Evolutionary conservation across 164 flowering plant genomes (phyloP), one percentile per base, ranked within the genome.

Genomic region (Vitis riparia): DNA sequence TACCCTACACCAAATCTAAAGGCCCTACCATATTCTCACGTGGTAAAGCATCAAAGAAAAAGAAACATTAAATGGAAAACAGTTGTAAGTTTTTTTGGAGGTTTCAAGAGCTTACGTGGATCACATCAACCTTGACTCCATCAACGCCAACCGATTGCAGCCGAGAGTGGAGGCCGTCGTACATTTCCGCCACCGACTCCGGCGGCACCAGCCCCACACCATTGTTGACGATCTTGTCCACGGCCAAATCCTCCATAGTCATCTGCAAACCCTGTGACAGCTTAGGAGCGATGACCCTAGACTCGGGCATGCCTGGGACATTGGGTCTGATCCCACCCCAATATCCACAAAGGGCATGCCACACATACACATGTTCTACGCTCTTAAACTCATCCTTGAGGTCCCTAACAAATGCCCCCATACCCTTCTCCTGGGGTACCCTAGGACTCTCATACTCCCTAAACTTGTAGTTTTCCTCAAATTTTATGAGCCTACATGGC

Each of bases 201-300:
- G 95, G 93, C 9, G 84, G 82, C 52, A 89, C 93, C 68, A 92
- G 48, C 29, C 97, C 92, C 8, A 92, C 81, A 0, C 89, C 92
- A 65, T 84, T 84, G 50, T 81, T 81, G 5, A 88, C 89, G 12
- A 90, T 88, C 83, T 87, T 88, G 53, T 86, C 92, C 48, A 88
- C 93, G 0, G 97, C 97, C 47, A 88, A 72, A 79, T 92, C 97
- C 59, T 87, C 91, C 97, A 92, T 92, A 0, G 91, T 87, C 79
- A 56, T 82, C 82, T 82, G 27, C 68, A 86, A 58, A 8, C 94
- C 89, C 23, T 77, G 80, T 0, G 93, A 80, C 58, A 91, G 76
- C 71, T 71, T 83, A 9, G 90, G 89, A 14, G 15, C n/a, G 8
- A 88, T 52, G 1, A 89, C 82, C 52, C 55, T 80, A 1, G 89